Percentiles rank a stretch among this genome's conserved stretches.
Evolutionary conservation across 495 filamentous ascomycete species (phyloP).

Genomic region (Penicillium bovifimosum): DNA sequence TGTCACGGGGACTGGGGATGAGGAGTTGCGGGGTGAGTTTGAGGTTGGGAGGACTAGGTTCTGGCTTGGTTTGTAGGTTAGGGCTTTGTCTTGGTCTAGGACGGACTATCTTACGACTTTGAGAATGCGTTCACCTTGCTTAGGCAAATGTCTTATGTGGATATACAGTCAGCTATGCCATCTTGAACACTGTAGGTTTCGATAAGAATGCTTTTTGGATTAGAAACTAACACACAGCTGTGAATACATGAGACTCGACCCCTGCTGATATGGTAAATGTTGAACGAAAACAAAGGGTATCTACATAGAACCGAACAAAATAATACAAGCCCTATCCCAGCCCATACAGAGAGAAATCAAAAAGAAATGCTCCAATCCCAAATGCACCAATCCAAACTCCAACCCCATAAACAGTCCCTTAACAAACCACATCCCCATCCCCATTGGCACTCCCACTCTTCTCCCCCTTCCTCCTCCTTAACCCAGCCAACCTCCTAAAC

Average conservation of each 20-base stretch:
- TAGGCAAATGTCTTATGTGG: too few relatives aligned
- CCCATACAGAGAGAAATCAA: not conserved
- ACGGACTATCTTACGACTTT: too few relatives aligned
- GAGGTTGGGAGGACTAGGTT: slow-evolving; percentile 51
- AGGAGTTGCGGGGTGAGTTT: slow-evolving; percentile 42
- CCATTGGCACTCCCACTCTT: not conserved
- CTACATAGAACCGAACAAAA: not conserved
- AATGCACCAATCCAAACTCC: not conserved
- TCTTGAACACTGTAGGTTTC: too few relatives aligned
- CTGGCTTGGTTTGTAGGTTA: slow-evolving; percentile 44
- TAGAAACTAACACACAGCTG: not conserved
- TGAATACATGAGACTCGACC: not conserved
- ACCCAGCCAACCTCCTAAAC: slow-evolving; percentile 21
- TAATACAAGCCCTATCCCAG: not conserved
- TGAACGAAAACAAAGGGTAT: not conserved
- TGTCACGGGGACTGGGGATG: slow-evolving; percentile 51
- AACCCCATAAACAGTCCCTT: not conserved
- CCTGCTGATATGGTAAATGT: not conserved
- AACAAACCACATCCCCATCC: not conserved
- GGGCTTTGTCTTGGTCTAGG: not conserved
- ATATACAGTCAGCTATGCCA: too few relatives aligned
- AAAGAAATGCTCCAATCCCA: not conserved
- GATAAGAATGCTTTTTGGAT: not conserved
- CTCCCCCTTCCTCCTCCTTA: slow-evolving; percentile 10
- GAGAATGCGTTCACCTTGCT: too few relatives aligned